Conservation (phyloP, 2,329 filamentous ascomycete species). For the Aspergillus sp. region DNA sequence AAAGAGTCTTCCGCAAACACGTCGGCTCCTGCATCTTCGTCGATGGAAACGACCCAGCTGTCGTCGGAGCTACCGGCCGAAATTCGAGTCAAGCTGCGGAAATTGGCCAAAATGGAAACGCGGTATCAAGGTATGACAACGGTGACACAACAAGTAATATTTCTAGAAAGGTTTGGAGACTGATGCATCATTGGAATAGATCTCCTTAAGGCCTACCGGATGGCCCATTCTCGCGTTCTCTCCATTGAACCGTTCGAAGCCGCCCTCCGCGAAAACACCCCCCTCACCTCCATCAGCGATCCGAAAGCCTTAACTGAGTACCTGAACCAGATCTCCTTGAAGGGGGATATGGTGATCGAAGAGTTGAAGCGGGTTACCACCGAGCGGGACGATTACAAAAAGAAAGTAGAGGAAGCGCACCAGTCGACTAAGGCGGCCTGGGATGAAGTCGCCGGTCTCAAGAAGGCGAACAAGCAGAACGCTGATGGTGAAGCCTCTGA, state of each 20-base stretch:
- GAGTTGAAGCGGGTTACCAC: slow-evolving; percentile 83
- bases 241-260: slow-evolving; percentile 93
- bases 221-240: slow-evolving; percentile 81
- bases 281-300: slow-evolving; percentile 82
- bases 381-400: slow-evolving; percentile 77
- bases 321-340: slow-evolving; percentile 77
- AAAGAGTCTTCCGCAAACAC: neutral
- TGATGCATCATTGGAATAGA: slow-evolving; percentile 52
- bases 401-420: slow-evolving; percentile 68
- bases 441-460: slow-evolving; percentile 61
- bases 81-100: slow-evolving; percentile 70
- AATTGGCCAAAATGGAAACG: slow-evolving; percentile 84
- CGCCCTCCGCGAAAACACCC: slow-evolving; percentile 85
- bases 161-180: neutral
- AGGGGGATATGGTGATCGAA: slow-evolving; percentile 89
- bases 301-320: slow-evolving; percentile 84
- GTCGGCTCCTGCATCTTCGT: slow-evolving; percentile 9
- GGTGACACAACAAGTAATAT: neutral
- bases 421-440: slow-evolving; percentile 60
- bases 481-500: slow-evolving; percentile 28
- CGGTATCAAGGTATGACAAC: slow-evolving; percentile 72
- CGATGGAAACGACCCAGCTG: slow-evolving; percentile 23
- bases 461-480: slow-evolving; percentile 36
- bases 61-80: slow-evolving; percentile 66
- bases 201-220: slow-evolving; percentile 83